Percentiles rank a stretch among this genome's conserved stretches.
Conservation (phyloP, 345 rosid genomes). For the Trapa incisa region DNA sequence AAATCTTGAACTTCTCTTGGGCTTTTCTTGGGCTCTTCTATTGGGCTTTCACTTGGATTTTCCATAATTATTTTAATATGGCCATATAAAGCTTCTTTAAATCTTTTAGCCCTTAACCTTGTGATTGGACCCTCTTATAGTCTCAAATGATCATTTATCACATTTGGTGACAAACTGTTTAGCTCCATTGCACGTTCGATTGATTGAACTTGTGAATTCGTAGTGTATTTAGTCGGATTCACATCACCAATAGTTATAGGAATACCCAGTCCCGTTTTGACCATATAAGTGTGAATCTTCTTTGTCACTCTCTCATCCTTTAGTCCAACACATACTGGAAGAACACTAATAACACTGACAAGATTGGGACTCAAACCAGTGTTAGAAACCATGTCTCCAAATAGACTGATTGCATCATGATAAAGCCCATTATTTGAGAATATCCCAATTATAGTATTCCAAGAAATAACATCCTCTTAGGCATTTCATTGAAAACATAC, state of each 20-base stretch:
- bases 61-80: no score
- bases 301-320: slow-evolving; percentile 16
- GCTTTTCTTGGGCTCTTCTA: no score
- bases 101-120: no score
- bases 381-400: slow-evolving; percentile 17
- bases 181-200: no score
- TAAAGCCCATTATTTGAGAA: slow-evolving; percentile 20
- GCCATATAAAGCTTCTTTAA: no score
- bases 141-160: no score
- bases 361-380: slow-evolving; percentile 24
- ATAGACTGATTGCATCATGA: slow-evolving; percentile 22
- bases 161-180: no score
- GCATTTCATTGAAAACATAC: slow-evolving; percentile 39
- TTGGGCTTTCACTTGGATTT: no score
- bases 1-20: no score
- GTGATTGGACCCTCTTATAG: no score
- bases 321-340: slow-evolving; percentile 30
- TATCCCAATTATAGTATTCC: slow-evolving; percentile 29
- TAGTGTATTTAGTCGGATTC: no score
- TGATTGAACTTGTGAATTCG: no score
- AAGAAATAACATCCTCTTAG: slow-evolving; percentile 32
- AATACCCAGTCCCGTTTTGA: slow-evolving; percentile 30
- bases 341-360: slow-evolving; percentile 27
- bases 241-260: slow-evolving; percentile 8
- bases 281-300: slow-evolving; percentile 27